Evolutionary conservation across 2,329 filamentous ascomycete genomes (phyloP), one percentile per base, ranked within the genome.

Genomic region (Taxawa tesnikishii): DNA sequence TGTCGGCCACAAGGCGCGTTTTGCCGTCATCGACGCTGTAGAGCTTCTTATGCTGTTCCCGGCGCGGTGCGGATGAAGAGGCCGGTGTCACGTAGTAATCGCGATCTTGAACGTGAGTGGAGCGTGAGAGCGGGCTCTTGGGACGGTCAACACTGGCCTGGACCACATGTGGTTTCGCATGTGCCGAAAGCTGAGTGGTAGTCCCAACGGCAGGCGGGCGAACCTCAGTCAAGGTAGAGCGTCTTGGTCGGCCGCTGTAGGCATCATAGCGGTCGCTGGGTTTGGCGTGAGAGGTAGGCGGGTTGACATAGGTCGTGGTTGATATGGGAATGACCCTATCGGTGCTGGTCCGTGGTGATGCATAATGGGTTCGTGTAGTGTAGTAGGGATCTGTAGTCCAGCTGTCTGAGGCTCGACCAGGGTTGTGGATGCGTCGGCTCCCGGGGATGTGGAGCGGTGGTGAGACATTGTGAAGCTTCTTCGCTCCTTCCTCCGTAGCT

Each of bases 11-110:
- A 11, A 57, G 43, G 12, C 36, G 25, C n/a, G 40, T 36, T 38
- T 54, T 55, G 28, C 37, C 41, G 12, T 53, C 54, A 34, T 65
- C 58, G 31, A 64, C 62, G 8, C 67, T 56, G 38, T 58, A 63
- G 47, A 67, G 67, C 15, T 66, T 50, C 42, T 62, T 63, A 45
- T 62, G 65, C 41, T 65, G 60, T 17, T 56, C 52, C 5, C 43
- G 40, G 18, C 49, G 47, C 15, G 49, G 40, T 6, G 43, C 37
- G 15, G 37, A 33, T 11, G 50, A 47, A 4, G 48, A 41, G 5
- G 44, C 40, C 6, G 59, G 54, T 3, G 53, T 55, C 31, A 61
- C 50, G 45, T 58, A 62, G 36, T 53, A 49, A 25, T 54, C 47
- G n/a, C 42, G 23, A 40, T 55, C 53, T 15, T 54, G 50, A 23